These are phyloP conservation scores for Lodderomyces orthopsilosis DNA, from an alignment of 1,139 yeast species.

Conservation along the genomic window DNA sequence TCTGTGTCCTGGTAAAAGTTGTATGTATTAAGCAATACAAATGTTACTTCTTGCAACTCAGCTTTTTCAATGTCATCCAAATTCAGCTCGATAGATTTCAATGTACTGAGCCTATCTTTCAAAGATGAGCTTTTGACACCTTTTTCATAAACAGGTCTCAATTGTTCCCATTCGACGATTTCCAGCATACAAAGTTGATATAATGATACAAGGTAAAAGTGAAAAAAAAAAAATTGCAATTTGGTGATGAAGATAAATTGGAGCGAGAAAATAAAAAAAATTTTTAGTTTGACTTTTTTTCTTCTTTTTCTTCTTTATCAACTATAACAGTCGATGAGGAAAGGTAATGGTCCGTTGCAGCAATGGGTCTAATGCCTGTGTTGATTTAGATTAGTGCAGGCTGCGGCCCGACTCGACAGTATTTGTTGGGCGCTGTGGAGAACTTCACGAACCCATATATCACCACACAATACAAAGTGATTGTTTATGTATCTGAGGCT, in stretches of 20 bases:
- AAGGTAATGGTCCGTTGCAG: slow-evolving; percentile 50
- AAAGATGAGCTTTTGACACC: slow-evolving; percentile 33
- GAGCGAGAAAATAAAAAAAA: slow-evolving; percentile 10
- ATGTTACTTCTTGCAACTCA: slow-evolving; percentile 21
- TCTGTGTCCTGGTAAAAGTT: slow-evolving; percentile 50
- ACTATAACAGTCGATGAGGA: slow-evolving; percentile 70
- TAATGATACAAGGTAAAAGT: neutral
- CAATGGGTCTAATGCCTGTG: slow-evolving; percentile 12
- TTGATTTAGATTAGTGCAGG: neutral
- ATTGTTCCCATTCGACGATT: slow-evolving; percentile 14
- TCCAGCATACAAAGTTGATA: slow-evolving; percentile 4
- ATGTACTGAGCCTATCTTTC: slow-evolving; percentile 30
- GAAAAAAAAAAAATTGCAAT: slow-evolving; percentile 11
- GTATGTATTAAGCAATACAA: slow-evolving; percentile 41
- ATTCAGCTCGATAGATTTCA: slow-evolving; percentile 19
- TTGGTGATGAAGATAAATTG: neutral
- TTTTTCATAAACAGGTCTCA: slow-evolving; percentile 18
- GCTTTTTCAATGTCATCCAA: slow-evolving; percentile 18
- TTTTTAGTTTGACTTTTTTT: slow-evolving; percentile 7
- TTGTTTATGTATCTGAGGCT: slow-evolving; percentile 30
- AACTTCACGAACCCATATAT: slow-evolving; percentile 25
- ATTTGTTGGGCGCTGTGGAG: slow-evolving; percentile 31
- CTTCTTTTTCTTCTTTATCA: slow-evolving; percentile 36
- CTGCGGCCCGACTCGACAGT: slow-evolving; percentile 15
- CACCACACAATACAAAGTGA: slow-evolving; percentile 32